These are phyloP conservation scores for Diaporthe humulicola DNA, from an alignment of 2,329 filamentous ascomycete species.

Conservation along the genomic window DNA sequence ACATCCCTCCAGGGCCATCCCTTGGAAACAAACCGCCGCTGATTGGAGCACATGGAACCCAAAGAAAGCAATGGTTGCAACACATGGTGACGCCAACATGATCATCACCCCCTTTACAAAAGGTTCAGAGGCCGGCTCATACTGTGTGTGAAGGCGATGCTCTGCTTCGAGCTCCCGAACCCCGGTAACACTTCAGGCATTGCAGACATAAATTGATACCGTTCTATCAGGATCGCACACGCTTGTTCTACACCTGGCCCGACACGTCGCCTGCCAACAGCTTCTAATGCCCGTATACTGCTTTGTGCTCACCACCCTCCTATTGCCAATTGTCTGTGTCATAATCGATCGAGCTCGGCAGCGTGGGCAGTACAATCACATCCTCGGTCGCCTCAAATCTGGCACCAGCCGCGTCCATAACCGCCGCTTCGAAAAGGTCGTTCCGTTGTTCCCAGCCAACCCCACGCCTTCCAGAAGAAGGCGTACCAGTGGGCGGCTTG, in stretches of 20 bases:
- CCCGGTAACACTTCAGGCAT: background rate
- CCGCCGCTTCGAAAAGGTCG: background rate
- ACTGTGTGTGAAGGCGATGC: no score
- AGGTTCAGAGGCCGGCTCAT: background rate
- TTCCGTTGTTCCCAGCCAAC: background rate
- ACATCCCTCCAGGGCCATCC: background rate
- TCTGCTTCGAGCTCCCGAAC: no score
- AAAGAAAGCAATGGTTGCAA: background rate
- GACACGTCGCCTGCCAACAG: background rate
- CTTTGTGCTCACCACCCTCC: background rate
- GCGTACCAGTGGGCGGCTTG: no score
- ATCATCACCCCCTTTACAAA: background rate
- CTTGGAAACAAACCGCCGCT: background rate
- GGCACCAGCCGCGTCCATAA: background rate
- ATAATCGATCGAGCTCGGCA: conserved; percentile 5
- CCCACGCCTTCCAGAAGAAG: background rate
- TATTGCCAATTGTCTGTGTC: background rate
- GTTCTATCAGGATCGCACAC: background rate
- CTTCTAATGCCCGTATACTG: background rate
- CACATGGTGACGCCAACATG: background rate
- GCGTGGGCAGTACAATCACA: background rate
- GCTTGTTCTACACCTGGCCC: background rate
- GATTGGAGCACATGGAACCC: background rate
- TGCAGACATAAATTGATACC: background rate
- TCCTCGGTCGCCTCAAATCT: accelerated